Percentiles rank a stretch among this genome's conserved stretches.
These are phyloP conservation scores for Berberis thunbergii DNA, from an alignment of 164 flowering plant genomes.

Conservation along the genomic window DNA sequence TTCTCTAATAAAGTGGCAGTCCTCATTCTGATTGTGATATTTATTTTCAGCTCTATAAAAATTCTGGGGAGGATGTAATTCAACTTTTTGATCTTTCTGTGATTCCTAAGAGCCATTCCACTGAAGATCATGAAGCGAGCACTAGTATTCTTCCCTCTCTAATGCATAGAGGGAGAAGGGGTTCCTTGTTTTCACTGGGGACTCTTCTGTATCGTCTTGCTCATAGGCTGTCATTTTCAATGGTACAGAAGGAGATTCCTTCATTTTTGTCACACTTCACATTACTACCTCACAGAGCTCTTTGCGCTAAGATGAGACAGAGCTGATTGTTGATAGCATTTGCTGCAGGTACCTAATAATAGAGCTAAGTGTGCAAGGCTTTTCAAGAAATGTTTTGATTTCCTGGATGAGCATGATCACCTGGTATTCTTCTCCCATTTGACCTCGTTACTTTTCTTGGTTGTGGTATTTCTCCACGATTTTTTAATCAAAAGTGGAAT, in stretches of 20 bases:
- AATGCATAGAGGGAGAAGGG: conserved; percentile 61
- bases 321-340: conserved; percentile 11
- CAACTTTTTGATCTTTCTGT: conserved; percentile 94
- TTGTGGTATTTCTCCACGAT: not conserved
- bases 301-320: too few relatives aligned
- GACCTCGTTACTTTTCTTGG: not conserved
- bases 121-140: conserved; percentile 43
- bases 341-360: conserved; percentile 51
- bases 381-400: conserved; percentile 71
- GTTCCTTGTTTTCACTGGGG: conserved; percentile 71
- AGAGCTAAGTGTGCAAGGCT: conserved; percentile 67
- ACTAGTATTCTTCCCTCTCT: conserved; percentile 58
- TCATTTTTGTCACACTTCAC: too few relatives aligned
- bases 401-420: conserved; percentile 81
- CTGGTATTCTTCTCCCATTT: conserved; percentile 38
- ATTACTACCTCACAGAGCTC: too few relatives aligned
- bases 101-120: conserved; percentile 51
- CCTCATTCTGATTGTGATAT: not conserved
- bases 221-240: conserved; percentile 84
- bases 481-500: not conserved
- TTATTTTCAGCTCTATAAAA: conserved; percentile 68
- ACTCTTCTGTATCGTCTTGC: conserved; percentile 83
- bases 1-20: not conserved
- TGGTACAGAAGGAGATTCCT: conserved; percentile 36
- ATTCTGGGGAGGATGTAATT: conserved; percentile 89